Evolutionary conservation across 768 basidiomycete species (phyloP).

Genomic region (Russula sp.): DNA sequence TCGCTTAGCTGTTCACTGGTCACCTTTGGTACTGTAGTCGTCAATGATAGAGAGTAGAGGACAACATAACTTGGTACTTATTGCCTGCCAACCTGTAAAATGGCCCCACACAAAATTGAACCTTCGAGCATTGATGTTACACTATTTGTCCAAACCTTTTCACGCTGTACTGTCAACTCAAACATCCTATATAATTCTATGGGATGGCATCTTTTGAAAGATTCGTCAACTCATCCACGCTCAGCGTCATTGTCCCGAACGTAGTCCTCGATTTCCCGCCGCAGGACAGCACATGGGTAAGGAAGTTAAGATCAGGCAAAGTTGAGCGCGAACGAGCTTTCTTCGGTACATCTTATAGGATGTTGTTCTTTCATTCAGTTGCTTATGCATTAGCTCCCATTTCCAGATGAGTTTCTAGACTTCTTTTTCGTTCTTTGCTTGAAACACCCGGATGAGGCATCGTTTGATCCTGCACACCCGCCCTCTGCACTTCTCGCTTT

Average conservation of each 20-base stretch:
- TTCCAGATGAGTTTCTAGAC: constrained; percentile 38
- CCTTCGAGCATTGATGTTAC: too few relatives aligned
- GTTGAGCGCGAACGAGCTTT: constrained; percentile 65
- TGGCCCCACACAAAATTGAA: too few relatives aligned
- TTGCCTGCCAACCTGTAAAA: too few relatives aligned
- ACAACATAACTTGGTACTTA: too few relatives aligned
- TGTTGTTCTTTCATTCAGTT: constrained; percentile 21
- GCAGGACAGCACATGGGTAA: constrained; percentile 55
- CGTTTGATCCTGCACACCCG: constrained; percentile 32
- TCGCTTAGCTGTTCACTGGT: too few relatives aligned
- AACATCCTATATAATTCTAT: too few relatives aligned
- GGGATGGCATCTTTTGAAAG: constrained; percentile 54
- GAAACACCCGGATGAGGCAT: constrained; percentile 41
- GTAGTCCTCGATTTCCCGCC: constrained; percentile 61
- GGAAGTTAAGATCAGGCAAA: constrained; percentile 41
- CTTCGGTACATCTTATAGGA: constrained; percentile 53
- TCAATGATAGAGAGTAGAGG: too few relatives aligned
- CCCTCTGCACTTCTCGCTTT: constrained; percentile 51
- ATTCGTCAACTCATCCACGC: constrained; percentile 55
- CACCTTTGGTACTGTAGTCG: too few relatives aligned
- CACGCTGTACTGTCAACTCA: too few relatives aligned
- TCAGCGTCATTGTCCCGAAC: constrained; percentile 64
- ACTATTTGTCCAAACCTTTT: too few relatives aligned
- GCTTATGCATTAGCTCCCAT: constrained; percentile 36
- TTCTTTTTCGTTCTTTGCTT: constrained; percentile 26